Base-by-base conservation (phyloP, 164 flowering plant species). In the Berberis vulgaris region DNA sequence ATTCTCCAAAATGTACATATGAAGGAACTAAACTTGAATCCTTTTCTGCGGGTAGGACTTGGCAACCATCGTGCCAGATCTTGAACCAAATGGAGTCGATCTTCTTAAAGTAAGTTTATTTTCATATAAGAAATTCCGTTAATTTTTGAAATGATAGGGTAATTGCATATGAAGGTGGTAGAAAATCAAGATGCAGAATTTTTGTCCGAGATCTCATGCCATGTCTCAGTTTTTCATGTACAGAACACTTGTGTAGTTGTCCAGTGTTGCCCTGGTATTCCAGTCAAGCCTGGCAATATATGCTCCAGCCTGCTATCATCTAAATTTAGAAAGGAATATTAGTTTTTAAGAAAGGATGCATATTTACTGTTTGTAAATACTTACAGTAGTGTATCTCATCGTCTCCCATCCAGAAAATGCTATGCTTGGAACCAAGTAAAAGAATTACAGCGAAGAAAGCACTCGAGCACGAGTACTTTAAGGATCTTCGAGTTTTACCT, bases 391-490 rank as follows among this genome's bases (percentile, higher is more conserved):
- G 43, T 26, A 2, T 65, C 2, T 65, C 8, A 42, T 26, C 13
- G 10, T 11, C n/a, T 3, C 43, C 67, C 44, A 6, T 61, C 41
- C 88, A 93, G 98, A 90, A 89, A 86, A 88, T 93, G 98, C 91
- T 93, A 5, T 75, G 75, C 75, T 74, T 86, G 86, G 98, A 93
- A 71, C 98, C 98, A 49, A 85, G 84, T 79, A 82, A 70, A 79
- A 85, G 98, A 81, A 81, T 93, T 9, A 90, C 96, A 6, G 98
- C 98, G 26, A 78, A 90, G 76, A 78, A 45, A 69, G 98, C 97
- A 7, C 91, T 93, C 10, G 89, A 84, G 82, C 98, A 93, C 59
- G 96, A 85, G 49, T 93, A 90, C 84, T 93, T 92, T 83, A 88
- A 85, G 82, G 96, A 89, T 67, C 69, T 59, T 70, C 9, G 40